Base-by-base conservation (phyloP, 805 yeast species). In the Nakazawaea holstii region DNA sequence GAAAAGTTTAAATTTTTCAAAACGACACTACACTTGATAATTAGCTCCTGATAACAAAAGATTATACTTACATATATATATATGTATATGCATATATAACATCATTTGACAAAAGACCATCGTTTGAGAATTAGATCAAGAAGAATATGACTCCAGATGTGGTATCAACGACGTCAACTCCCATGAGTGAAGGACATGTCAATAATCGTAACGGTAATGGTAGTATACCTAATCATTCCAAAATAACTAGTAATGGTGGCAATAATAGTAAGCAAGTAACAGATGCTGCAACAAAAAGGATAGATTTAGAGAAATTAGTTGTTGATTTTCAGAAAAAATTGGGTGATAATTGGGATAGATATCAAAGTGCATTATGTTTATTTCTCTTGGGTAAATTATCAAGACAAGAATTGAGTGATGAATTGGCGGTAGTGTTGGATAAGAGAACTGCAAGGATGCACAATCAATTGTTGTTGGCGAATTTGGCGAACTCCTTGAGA, bases 311-410 rank as follows among this genome's bases (percentile, higher is more conserved):
- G 47, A 57, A 64, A 1, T 70, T 90, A 49, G 87, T 91, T 58
- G 73, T 77, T 33, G 88, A 85, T 46, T 79, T 94, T 52, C 91
- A 87, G 53, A 74, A 74, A 45, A 73, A 76, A 50, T 64, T 92
- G 49, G 97, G 97, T 2, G 70, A 74, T 39, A 77, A 79, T 41
- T 92, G 99, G 99, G 92, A 84, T 52, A 76, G 75, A 49, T 92
- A 92, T 63, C 91, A 95, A 52, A 85, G 82, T 48, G 74, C 87
- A 5, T 74, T 94, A 24, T 81, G 92, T 43, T 68, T 77, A 45
- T 92, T 90, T 56, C 69, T 92, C 35, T 71, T 84, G 35, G 96
- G 96, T 5, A 84, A 82, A 60, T 69, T 90, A 15, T 84, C 96
- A 9, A 73, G 96, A 42, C 63, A 65, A 17, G 99, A 92, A 64